A percentile compares a stretch with the other conserved stretches of the same genome.
Conservation (phyloP, 495 filamentous ascomycete species). For the Penicillium cinerascens region DNA sequence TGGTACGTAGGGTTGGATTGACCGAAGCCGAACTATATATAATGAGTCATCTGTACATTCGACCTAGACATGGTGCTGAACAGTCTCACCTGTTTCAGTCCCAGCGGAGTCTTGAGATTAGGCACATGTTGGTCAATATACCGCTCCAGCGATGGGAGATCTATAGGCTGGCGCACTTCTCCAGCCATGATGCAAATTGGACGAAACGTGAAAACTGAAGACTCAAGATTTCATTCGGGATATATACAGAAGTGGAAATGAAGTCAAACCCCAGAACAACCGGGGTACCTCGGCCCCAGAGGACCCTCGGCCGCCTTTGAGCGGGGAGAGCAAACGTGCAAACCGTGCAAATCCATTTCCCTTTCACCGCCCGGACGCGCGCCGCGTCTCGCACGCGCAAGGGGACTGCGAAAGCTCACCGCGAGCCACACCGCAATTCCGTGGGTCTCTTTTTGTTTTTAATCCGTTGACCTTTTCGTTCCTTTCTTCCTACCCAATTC, state of each 20-base stretch:
- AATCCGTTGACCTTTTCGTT: not conserved
- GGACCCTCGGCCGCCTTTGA: not conserved
- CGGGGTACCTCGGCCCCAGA: slow-evolving; percentile 30
- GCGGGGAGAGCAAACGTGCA: slow-evolving; percentile 3
- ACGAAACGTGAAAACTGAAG: not conserved
- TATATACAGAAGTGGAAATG: slow-evolving; percentile 1
- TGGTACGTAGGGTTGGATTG: slow-evolving; percentile 98
- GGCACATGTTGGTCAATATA: slow-evolving; percentile 76
- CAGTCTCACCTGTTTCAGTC: slow-evolving; percentile 75
- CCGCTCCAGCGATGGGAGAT: slow-evolving; percentile 68
- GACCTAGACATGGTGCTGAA: not conserved
- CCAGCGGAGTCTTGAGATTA: slow-evolving; percentile 72
- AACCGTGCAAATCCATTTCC: not conserved
- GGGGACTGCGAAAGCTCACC: not conserved
- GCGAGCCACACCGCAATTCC: slow-evolving; percentile 24
- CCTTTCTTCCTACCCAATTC: not conserved
- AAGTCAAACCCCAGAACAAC: slow-evolving; percentile 4
- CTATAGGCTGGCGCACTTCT: slow-evolving; percentile 80
- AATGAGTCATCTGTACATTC: not conserved
- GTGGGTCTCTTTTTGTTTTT: not conserved
- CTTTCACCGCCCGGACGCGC: not conserved
- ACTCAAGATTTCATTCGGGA: slow-evolving; percentile 3
- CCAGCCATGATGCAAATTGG: slow-evolving; percentile 67
- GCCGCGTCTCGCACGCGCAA: slow-evolving; percentile 20
- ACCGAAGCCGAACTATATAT: slow-evolving; percentile 80